These are phyloP conservation scores for Dendrobium catenatum DNA, from an alignment of 106 monocot genomes.

Conservation along the genomic window DNA sequence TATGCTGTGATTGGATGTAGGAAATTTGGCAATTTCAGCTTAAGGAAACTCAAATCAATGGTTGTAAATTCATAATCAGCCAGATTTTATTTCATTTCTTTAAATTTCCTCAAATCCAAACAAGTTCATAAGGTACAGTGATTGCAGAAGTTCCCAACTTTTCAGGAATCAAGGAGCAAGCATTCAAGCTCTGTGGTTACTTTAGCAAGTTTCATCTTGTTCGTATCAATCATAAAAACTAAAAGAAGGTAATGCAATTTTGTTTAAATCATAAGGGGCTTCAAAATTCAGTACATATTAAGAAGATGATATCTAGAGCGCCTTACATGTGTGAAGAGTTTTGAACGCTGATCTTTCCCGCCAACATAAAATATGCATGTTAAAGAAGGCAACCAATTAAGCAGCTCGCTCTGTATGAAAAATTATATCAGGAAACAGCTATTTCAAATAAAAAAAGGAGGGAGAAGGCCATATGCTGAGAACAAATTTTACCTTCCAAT, in stretches of 20 bases:
- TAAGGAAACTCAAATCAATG: neutral
- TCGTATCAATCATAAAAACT: neutral
- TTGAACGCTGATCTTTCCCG: slow-evolving; percentile 71
- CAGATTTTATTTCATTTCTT: neutral
- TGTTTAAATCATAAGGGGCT: neutral
- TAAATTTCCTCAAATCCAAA: neutral
- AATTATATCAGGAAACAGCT: slow-evolving; percentile 13
- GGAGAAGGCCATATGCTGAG: neutral
- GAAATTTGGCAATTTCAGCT: neutral
- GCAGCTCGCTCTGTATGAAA: slow-evolving; percentile 73
- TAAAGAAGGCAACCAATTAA: slow-evolving; percentile 86
- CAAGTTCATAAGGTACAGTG: neutral
- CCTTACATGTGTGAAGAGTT: slow-evolving; percentile 75
- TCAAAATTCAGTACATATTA: neutral
- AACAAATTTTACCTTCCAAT: slow-evolving; percentile 74
- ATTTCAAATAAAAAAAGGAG: neutral
- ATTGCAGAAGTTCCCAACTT: neutral
- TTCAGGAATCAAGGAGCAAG: neutral
- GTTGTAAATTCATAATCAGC: neutral
- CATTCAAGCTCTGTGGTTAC: neutral
- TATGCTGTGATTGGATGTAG: neutral
- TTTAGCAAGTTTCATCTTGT: neutral
- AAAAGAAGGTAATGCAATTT: neutral
- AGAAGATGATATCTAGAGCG: neutral
- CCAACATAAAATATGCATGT: slow-evolving; percentile 97